These are phyloP conservation scores for Rubroboletus satanas DNA, from an alignment of 768 basidiomycete genomes.

Conservation along the genomic window DNA sequence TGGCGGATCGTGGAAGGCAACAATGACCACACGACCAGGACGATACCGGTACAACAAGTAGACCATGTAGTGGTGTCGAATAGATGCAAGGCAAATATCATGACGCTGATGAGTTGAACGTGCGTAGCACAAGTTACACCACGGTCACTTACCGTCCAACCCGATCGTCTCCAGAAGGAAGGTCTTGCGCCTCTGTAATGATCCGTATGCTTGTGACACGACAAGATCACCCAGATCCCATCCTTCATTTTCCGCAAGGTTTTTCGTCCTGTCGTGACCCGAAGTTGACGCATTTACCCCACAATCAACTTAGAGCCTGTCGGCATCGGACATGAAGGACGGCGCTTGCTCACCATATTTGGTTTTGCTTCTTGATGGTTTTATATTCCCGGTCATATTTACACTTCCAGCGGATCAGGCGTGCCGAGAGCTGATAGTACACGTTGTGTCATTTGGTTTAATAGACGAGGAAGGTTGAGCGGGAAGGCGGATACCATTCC, in stretches of 20 bases:
- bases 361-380: constrained; percentile 5
- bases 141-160: constrained; percentile 32
- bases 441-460: not conserved
- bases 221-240: constrained; percentile 44
- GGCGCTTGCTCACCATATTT: constrained; percentile 12
- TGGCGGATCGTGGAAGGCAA: not conserved
- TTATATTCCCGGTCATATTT: constrained; percentile 9
- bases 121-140: not conserved
- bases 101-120: not conserved
- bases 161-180: constrained; percentile 38
- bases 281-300: not conserved
- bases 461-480: not conserved
- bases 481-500: not conserved
- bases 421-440: constrained; percentile 19
- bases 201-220: constrained; percentile 37
- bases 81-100: not conserved
- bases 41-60: not conserved
- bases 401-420: constrained; percentile 28
- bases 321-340: not conserved
- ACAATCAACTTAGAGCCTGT: not conserved
- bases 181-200: constrained; percentile 36
- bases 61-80: not conserved
- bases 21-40: not conserved
- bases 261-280: constrained; percentile 31
- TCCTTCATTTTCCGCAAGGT: constrained; percentile 36